Percentiles rank a stretch among this genome's conserved stretches.
These are phyloP conservation scores for Fusarium multiceps DNA, from an alignment of 2,329 filamentous ascomycete genomes.

Conservation along the genomic window DNA sequence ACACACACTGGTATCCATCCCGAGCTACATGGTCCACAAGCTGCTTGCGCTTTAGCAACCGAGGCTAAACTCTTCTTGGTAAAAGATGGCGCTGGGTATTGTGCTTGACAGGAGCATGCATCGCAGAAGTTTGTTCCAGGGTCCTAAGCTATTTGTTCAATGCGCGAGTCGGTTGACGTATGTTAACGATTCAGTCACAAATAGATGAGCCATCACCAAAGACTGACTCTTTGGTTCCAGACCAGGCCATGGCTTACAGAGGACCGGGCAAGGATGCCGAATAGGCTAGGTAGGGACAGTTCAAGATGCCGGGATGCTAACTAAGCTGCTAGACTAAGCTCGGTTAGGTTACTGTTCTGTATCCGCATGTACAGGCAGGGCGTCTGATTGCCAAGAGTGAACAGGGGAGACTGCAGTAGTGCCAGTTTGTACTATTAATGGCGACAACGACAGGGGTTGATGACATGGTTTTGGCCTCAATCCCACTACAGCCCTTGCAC, in stretches of 20 bases:
- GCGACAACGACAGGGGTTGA: constrained; percentile 16
- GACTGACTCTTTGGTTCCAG: constrained; percentile 33
- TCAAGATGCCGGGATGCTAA: neutral
- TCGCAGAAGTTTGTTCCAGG: neutral
- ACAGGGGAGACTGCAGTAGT: constrained; percentile 3
- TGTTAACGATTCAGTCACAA: constrained; percentile 9
- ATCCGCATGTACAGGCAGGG: constrained; percentile 3
- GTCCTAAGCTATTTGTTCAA: neutral
- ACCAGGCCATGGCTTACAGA: constrained; percentile 34
- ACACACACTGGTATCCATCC: neutral
- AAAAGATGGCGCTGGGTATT: neutral
- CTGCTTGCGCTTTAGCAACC: neutral
- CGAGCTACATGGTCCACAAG: constrained; percentile 7
- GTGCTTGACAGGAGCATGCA: neutral
- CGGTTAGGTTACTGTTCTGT: neutral
- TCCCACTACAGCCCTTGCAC: constrained; percentile 7
- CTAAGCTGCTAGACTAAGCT: neutral
- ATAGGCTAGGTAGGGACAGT: constrained; percentile 20
- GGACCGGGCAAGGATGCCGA: constrained; percentile 30
- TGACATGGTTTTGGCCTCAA: constrained; percentile 8
- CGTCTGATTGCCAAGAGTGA: constrained; percentile 14
- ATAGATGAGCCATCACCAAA: neutral
- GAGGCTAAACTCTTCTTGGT: neutral
- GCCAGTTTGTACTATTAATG: constrained; percentile 40
- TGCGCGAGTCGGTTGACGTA: neutral